phyloP scores from a whole-genome alignment of 2,329 filamentous ascomycete species.

The Colletotrichum cereale region DNA sequence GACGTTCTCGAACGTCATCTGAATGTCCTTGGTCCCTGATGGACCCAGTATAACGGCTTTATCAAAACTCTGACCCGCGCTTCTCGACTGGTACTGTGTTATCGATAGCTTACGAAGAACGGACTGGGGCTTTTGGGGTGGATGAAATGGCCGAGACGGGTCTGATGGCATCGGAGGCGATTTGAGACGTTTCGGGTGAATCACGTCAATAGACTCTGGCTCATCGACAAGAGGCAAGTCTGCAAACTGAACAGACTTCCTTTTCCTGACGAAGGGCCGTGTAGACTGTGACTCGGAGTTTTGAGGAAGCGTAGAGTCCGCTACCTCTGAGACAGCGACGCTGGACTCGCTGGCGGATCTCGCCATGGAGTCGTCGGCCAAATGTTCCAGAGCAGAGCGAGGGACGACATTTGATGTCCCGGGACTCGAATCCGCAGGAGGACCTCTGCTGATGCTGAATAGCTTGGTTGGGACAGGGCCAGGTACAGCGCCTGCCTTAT shows the following conservation, averaged over 20 bases:
- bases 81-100: constrained; percentile 29
- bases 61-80: constrained; percentile 12
- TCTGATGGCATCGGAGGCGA: constrained; percentile 21
- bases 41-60: constrained; percentile 35
- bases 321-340: constrained; percentile 4
- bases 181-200: constrained; percentile 24
- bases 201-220: constrained; percentile 42
- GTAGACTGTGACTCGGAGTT: neutral
- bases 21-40: constrained; percentile 12
- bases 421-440: constrained; percentile 7
- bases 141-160: neutral
- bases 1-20: constrained; percentile 38
- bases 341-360: constrained; percentile 30
- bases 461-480: constrained; percentile 44
- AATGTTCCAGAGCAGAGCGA: constrained; percentile 28
- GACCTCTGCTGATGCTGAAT: constrained; percentile 46
- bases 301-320: neutral
- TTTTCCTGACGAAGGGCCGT: constrained; percentile 41
- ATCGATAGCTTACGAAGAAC: constrained; percentile 27
- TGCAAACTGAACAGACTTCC: constrained; percentile 47
- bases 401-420: neutral
- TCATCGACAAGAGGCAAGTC: constrained; percentile 47
- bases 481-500: constrained; percentile 57
- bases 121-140: neutral
- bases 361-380: neutral